Evolutionary conservation across 768 basidiomycete species (phyloP), one percentile per base, ranked within the genome.

Genomic region (Asterophora lycoperdoides): DNA sequence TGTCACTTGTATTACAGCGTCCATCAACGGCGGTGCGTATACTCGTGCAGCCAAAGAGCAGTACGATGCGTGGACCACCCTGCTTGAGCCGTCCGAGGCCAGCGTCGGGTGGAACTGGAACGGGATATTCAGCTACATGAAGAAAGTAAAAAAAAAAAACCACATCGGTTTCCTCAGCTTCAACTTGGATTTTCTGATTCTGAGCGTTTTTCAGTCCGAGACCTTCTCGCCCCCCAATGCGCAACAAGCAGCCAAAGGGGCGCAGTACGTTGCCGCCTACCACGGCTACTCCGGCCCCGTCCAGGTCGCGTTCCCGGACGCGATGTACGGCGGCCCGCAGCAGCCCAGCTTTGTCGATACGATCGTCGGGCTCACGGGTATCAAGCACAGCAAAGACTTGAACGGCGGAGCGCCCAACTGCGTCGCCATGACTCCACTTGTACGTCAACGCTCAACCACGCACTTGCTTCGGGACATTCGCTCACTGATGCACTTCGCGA

Each of bases 261-360:
- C 75, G 1, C 72, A 76, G 46, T 75, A 60, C 7, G 67, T 77
- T 47, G 60, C 65, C 1, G 64, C 65, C 5, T 80, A 77, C 54
- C 80, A 83, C 56, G 80, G 79, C 5, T 71, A 66, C 17, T 46
- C 63, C 1, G 81, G 81, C 0, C 80, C 80, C 2, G 72, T 83
- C 1, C 76, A 79, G 52, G 77, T 78, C 19, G 75, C 76, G 1
- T 76, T 70, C 55, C 76, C 73, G 13, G 74, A 72, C 5, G 59
- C 54, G 5, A 81, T 81, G 75, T 81, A 77, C 52, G 77, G 78
- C 11, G 80, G 78, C 2, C 76, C 78, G 4, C 75, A 79, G 39
- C 78, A 81, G 51, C 48, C 62, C 2, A 68, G 59, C n/a, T 82
- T 81, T 57, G 60, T 76, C 37, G 49, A 70, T 44, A 74, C 78